phyloP scores from a whole-genome alignment of 2,329 filamentous ascomycete species.

The Cordyceps pruinosa region DNA sequence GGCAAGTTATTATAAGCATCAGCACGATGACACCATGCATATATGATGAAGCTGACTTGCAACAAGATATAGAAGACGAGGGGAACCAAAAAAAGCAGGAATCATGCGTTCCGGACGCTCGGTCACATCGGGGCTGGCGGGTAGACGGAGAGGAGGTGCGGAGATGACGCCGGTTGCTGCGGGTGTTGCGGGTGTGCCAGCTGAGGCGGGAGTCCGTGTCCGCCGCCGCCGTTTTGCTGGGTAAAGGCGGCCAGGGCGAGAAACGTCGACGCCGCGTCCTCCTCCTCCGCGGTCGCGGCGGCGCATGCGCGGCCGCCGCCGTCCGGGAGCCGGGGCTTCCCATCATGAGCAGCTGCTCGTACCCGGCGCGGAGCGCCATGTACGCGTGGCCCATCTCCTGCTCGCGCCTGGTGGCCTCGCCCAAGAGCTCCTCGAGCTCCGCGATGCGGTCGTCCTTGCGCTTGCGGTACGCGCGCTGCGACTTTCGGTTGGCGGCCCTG shows the following conservation, averaged over 20 bases:
- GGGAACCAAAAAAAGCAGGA: neutral
- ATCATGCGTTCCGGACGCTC: neutral
- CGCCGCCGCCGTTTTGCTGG: neutral
- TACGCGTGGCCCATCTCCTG: constrained; percentile 49
- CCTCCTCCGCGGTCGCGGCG: neutral
- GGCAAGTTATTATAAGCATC: neutral
- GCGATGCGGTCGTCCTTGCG: constrained; percentile 51
- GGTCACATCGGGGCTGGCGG: neutral
- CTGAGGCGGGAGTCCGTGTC: neutral
- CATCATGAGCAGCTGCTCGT: constrained; percentile 28
- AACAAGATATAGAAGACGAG: neutral
- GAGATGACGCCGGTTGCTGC: neutral
- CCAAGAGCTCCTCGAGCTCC: constrained; percentile 52
- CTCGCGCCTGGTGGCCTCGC: constrained; percentile 47
- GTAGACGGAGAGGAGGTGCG: neutral
- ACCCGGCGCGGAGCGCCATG: constrained; percentile 39
- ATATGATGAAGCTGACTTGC: too few species aligned
- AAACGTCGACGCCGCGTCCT: neutral
- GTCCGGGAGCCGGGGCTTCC: neutral
- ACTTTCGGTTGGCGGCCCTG: constrained; percentile 27
- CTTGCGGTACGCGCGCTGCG: constrained; percentile 26
- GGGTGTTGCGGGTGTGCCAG: neutral
- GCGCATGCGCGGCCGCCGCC: neutral
- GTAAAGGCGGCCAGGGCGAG: neutral
- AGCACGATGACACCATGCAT: neutral